These are phyloP conservation scores for Coemansia interrupta DNA, from an alignment of 192 early-diverging fungal species.

Conservation along the genomic window DNA sequence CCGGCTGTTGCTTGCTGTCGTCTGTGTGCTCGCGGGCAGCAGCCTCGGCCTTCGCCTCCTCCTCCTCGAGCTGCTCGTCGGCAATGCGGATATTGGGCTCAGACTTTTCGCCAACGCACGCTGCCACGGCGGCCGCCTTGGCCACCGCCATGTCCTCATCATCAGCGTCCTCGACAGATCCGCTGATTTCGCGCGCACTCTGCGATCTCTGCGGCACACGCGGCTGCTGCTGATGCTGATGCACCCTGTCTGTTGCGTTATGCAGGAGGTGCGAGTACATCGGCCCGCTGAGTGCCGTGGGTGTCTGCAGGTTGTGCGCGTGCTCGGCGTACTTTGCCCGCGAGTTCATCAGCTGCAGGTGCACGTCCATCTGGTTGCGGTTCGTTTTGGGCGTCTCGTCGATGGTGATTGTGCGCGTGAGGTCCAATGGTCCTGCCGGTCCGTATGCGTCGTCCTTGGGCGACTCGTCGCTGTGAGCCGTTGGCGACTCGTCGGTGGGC, in stretches of 20 bases:
- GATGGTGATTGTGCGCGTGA: constrained; percentile 47
- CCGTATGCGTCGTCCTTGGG: constrained; percentile 4
- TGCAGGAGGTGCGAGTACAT: constrained; percentile 16
- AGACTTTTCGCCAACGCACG: background rate
- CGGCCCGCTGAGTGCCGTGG: constrained; percentile 23
- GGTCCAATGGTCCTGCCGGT: constrained; percentile 20
- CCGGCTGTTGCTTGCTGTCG: background rate
- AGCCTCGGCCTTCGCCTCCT: background rate
- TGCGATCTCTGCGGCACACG: constrained; percentile 9
- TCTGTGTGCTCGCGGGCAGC: background rate
- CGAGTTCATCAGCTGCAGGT: constrained; percentile 23
- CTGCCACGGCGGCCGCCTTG: background rate
- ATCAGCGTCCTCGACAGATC: background rate
- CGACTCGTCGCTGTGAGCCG: constrained; percentile 3
- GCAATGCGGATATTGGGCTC: background rate
- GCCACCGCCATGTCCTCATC: background rate
- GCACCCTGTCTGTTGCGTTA: constrained; percentile 19
- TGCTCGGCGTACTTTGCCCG: constrained; percentile 34
- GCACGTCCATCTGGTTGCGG: constrained; percentile 50
- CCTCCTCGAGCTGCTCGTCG: background rate
- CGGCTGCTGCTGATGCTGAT: background rate
- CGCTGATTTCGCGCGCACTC: constrained; percentile 29
- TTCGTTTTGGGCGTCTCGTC: constrained; percentile 43
- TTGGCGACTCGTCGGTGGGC: constrained; percentile 6
- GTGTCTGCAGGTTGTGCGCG: constrained; percentile 26